Base-by-base conservation (phyloP, 768 basidiomycete species). In the Cystobasidium onofrii region DNA sequence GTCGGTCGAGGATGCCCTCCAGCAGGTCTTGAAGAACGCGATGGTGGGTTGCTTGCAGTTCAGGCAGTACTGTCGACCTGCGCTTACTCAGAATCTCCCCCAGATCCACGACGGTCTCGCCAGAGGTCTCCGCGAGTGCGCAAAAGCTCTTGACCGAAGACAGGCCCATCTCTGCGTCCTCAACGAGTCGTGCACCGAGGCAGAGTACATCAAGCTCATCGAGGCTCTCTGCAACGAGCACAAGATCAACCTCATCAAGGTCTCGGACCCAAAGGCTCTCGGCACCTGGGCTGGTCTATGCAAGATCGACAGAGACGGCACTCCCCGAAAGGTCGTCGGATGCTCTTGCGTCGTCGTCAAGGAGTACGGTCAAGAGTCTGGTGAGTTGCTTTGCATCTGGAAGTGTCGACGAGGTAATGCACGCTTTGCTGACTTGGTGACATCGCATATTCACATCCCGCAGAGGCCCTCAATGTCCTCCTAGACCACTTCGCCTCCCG, bases 191-290 rank as follows among this genome's bases (percentile, higher is more conserved):
- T 96, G 93, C 86, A 93, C 90, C 66, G 95, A 98, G 85, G 91
- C 94, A 78, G 95, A 97, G 84, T 98, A 99, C 87, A 91, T 96
- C 88, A 98, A 97, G 86, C 91, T 99, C 85, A 96, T 99, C 78
- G 94, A 97, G 85, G 95, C 95, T 64, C 92, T 99, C 81, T 98
- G 95, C 82, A 90, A 92, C 76, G 93, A 96, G 85, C 94, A 98
- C 88, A 95, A 94, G 84, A 97, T 98, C 85, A 92, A 93, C 86
- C 85, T 99, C 77, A 97, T 99, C 91, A 98, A 97, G 85, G 91
- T 80, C 78, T 91, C 91, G 79, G 95, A 98, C 83, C 90, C 92
- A 80, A 99, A 99, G 85, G 88, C 95, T 77, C 90, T 99, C 80
- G 95, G 95, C 41, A 91, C 90, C 78, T 98, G 95, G 95, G 93